Base-by-base conservation (phyloP, 176 grass and related monocot species). In the Carex myosuroides region DNA sequence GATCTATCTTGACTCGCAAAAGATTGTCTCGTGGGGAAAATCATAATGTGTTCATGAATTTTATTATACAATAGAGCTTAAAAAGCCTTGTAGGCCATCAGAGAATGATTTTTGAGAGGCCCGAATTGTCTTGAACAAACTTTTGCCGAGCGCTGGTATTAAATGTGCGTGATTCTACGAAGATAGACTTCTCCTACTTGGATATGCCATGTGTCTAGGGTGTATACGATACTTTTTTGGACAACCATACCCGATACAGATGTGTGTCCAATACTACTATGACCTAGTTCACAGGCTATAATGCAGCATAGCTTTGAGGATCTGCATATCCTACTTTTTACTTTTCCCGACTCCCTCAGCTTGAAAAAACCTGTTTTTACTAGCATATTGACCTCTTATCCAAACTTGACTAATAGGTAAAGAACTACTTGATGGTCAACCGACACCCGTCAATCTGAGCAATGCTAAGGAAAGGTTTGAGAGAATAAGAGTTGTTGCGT, bases 371-470 rank as follows among this genome's bases (percentile, higher is more conserved):
- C 16, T 70, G 26, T 13, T 52, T 62, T 76, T 54, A 53, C 46
- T 52, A 24, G 12, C 7, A 30, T 14, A 76, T 55, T 55, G 48
- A 76, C 72, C 20, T 62, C 20, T 55, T 55, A 29, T 30, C 16
- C 18, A 16, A 76, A 26, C 46, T 55, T 76, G 48, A 55, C 13
- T 1, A 55, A 55, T 55, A 76, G 72, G 48, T 76, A 54, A 16
- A 55, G 13, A 29, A 8, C 48, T 76, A 56, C 72, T 76, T 55
- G 72, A 76, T 54, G 72, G 72, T 76, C 48, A 76, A 29, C 72
- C 48, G 30, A 76, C 72, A 3, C 5, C 72, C 17, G 14, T 14
- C 48, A 8, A 76, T 76, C 11, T 54, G 72, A 76, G 44, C 72
- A 76, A 76, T 76, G 72, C 72, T 24, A 76, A 55, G 22, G 48